Percentiles rank a stretch among this genome's conserved stretches.
phyloP scores from a whole-genome alignment of 1,139 yeast species.

The Candida glucosophila region DNA sequence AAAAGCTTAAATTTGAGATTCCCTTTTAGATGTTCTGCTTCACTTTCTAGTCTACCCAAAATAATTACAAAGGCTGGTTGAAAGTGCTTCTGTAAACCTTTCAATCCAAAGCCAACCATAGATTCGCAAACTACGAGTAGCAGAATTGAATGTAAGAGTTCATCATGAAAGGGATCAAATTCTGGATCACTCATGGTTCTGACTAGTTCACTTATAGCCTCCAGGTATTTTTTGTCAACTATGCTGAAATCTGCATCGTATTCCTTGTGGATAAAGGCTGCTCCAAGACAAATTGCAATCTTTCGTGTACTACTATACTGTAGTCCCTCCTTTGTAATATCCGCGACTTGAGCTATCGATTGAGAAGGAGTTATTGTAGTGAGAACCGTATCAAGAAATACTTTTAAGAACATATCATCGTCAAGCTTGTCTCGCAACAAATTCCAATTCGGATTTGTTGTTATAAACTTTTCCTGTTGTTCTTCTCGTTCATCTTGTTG shows the following conservation, averaged over 20 bases:
- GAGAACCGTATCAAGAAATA: no score
- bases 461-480: no score
- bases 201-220: not conserved
- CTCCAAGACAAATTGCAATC: not conserved
- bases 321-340: not conserved
- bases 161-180: not conserved
- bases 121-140: not conserved
- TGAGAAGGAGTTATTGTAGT: no score
- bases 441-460: no score
- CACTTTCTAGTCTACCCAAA: not conserved
- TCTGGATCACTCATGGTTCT: not conserved
- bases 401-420: not conserved
- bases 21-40: not conserved
- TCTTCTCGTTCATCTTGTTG: not conserved
- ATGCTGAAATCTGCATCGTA: not conserved
- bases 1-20: not conserved
- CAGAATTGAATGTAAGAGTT: conserved; percentile 1
- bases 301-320: no score
- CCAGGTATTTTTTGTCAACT: not conserved
- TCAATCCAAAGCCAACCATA: not conserved
- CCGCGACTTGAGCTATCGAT: not conserved
- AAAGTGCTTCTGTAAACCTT: not conserved
- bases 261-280: not conserved
- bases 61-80: not conserved
- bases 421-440: not conserved